Base-by-base conservation (phyloP, 2,329 filamentous ascomycete genomes). In the Alternaria brassicicola region DNA sequence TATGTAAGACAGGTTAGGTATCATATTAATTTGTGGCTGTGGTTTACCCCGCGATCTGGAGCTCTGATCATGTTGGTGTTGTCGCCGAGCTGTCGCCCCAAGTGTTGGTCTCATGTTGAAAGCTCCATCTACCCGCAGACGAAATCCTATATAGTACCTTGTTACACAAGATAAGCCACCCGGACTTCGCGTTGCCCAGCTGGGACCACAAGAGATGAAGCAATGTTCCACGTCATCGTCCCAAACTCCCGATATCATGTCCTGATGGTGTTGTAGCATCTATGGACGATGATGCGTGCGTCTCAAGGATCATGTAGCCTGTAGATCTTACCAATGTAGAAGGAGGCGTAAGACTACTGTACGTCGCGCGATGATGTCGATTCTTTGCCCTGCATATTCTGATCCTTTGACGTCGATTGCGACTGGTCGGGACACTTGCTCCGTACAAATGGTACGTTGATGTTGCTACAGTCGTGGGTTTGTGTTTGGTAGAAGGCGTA, bases 121-220 rank as follows among this genome's bases (percentile, higher is more conserved):
- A 60, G 59, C 55, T 59, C 65, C 62, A 62, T 66, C 63, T 62
- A 45, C 57, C 25, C 19, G 43, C 19, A 23, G 30, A 47, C 48
- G 45, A 23, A 36, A 33, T 41, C 21, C 35, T 57, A 12, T 9
- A 38, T 25, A 35, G 49, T 38, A 9, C 28, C 19, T 26, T 36
- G 48, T 58, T 42, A 6, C 45, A 62, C 50, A 42, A 21, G 48
- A 56, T 51, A 48, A 55, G 31, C 15, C 43, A 25, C 19, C 19
- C 43, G 19, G 19, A 47, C 13, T 21, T 47, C 19, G 43, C 28
- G 31, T 15, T 33, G 43, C 31, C 21, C 15, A 21, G 19, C 28
- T 7, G 23, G 33, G 43, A 21, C 43, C 28, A 33, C 23, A 26
- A 28, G 42, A 21, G 47, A 26, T 19, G n/a, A 21, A 31, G 33